phyloP scores from a whole-genome alignment of 2,329 filamentous ascomycete genomes.

The Cercospora citrullina region DNA sequence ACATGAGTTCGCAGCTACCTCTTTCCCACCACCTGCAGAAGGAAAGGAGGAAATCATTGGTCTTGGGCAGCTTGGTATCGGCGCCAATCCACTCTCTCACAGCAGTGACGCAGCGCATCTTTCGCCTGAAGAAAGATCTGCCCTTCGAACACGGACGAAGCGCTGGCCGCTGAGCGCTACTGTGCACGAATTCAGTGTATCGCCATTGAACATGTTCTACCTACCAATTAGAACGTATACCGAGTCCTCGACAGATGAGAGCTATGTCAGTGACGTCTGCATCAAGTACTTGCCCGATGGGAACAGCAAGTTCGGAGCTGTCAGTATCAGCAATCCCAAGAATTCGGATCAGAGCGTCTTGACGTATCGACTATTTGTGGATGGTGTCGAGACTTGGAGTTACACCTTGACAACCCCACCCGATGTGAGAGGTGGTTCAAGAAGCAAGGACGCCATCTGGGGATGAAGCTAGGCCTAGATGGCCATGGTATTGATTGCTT shows the following conservation, averaged over 20 bases:
- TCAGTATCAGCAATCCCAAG: conserved; percentile 71
- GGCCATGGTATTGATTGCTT: background rate
- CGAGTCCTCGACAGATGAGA: conserved; percentile 57
- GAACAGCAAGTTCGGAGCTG: conserved; percentile 82
- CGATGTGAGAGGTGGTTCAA: conserved; percentile 41
- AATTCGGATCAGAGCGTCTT: conserved; percentile 69
- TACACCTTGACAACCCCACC: conserved; percentile 50
- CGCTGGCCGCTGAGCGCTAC: conserved; percentile 62
- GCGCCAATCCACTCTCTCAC: conserved; percentile 24
- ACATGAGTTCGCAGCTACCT: conserved; percentile 95
- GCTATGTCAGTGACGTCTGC: conserved; percentile 72
- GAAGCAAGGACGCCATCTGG: conserved; percentile 50
- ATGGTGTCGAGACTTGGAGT: conserved; percentile 78
- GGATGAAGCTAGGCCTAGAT: conserved; percentile 31
- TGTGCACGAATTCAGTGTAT: conserved; percentile 89
- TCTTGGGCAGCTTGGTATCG: conserved; percentile 30
- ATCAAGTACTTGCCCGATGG: conserved; percentile 85
- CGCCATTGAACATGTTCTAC: conserved; percentile 91
- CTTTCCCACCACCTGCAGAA: conserved; percentile 59
- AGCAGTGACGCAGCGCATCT: conserved; percentile 14
- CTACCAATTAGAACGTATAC: conserved; percentile 79
- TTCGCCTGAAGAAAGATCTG: conserved; percentile 18
- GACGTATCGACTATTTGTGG: conserved; percentile 78
- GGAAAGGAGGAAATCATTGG: conserved; percentile 47
- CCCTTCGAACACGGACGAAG: conserved; percentile 31